These are phyloP conservation scores for Leishmania tropica DNA, from an alignment of 208 protist genomes.

Conservation along the genomic window DNA sequence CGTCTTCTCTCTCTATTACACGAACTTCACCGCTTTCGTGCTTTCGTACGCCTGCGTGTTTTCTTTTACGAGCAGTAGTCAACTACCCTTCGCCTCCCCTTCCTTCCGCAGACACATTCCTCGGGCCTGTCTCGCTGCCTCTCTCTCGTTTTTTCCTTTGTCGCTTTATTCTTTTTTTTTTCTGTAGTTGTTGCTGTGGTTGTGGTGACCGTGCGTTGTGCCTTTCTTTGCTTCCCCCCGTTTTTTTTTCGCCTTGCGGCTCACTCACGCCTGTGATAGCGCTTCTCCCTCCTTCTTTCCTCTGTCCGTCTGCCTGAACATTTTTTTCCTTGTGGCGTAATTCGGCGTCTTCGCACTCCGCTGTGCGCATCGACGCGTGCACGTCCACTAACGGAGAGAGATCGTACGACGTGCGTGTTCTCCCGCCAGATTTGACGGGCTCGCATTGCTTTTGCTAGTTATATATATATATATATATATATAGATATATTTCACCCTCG, in stretches of 20 bases:
- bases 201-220: neutral
- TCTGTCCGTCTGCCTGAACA: neutral
- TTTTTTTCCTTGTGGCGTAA: neutral
- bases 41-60: neutral
- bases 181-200: too few relatives aligned
- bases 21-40: neutral
- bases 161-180: neutral
- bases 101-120: neutral
- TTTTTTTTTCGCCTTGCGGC: neutral
- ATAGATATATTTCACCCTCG: neutral
- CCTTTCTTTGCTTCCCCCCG: neutral
- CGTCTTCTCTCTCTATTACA: neutral
- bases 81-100: neutral
- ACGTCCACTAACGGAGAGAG: neutral
- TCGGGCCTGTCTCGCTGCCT: neutral
- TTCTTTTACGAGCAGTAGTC: neutral
- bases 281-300: neutral
- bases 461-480: too few relatives aligned
- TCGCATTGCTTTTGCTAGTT: neutral
- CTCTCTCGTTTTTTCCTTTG: neutral
- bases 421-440: neutral
- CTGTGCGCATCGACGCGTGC: neutral
- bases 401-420: neutral
- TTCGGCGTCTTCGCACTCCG: neutral
- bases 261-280: neutral